These are phyloP conservation scores for Pyrrhoderma noxium DNA, from an alignment of 1,284 basidiomycete genomes.

Conservation along the genomic window DNA sequence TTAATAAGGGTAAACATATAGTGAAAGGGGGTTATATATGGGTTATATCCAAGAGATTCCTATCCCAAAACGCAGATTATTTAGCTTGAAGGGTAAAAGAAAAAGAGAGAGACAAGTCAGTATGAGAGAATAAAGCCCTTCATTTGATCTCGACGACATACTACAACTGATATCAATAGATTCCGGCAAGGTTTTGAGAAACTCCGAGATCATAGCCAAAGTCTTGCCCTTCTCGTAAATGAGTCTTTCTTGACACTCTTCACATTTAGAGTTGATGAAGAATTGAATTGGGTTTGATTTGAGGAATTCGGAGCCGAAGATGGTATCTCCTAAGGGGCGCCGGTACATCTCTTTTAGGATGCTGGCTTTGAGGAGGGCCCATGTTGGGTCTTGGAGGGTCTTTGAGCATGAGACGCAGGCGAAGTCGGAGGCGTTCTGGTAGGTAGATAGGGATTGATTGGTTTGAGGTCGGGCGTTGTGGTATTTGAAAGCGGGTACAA, in stretches of 20 bases:
- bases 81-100: no score
- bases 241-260: conserved; percentile 17
- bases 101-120: no score
- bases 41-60: no score
- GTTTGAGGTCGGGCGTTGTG: no score
- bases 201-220: conserved; percentile 18
- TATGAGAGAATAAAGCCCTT: no score
- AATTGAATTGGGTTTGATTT: conserved; percentile 17
- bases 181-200: conserved; percentile 16
- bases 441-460: no score
- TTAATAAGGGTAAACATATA: no score
- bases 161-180: conserved; percentile 9
- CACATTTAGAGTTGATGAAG: conserved; percentile 17
- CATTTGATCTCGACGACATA: no score
- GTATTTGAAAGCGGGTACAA: no score
- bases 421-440: conserved; percentile 13
- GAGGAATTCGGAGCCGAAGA: conserved; percentile 15
- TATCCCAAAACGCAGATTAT: no score
- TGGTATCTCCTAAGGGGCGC: conserved; percentile 16
- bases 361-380: conserved; percentile 17
- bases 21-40: no score
- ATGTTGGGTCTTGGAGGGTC: conserved; percentile 15
- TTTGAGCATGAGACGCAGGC: conserved; percentile 15
- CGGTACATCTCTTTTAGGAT: conserved; percentile 16
- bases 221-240: conserved; percentile 18